These are phyloP conservation scores for Phyllosticta citriasiana DNA, from an alignment of 2,329 filamentous ascomycete species.

Conservation along the genomic window DNA sequence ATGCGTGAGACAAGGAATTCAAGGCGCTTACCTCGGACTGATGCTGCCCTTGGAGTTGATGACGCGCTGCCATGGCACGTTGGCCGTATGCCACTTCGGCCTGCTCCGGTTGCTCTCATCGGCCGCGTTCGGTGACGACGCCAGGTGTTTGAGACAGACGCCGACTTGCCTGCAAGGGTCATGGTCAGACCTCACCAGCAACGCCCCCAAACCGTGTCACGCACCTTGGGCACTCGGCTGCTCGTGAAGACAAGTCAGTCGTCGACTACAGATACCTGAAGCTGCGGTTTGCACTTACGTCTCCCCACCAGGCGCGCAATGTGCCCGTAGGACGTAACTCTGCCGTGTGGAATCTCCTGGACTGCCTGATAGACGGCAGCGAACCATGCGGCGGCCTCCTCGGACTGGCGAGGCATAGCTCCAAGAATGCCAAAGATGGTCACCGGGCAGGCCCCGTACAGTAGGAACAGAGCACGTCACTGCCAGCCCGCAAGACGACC, in stretches of 20 bases:
- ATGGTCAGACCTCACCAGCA: slow-evolving; percentile 11
- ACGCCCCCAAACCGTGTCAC: neutral
- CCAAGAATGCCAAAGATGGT: neutral
- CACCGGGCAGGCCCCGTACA: too few relatives aligned
- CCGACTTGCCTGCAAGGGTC: slow-evolving; percentile 61
- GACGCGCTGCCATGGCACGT: slow-evolving; percentile 90
- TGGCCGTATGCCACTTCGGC: slow-evolving; percentile 56
- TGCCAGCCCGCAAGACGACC: neutral
- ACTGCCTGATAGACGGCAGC: slow-evolving; percentile 71
- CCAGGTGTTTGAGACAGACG: slow-evolving; percentile 78
- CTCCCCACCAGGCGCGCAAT: slow-evolving; percentile 64
- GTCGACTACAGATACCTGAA: slow-evolving; percentile 12
- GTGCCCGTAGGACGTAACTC: slow-evolving; percentile 80
- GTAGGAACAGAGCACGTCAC: neutral
- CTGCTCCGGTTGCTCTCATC: slow-evolving; percentile 31
- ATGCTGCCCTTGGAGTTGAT: slow-evolving; percentile 81
- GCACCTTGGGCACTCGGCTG: slow-evolving; percentile 39
- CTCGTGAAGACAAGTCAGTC: neutral
- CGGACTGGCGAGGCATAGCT: slow-evolving; percentile 54
- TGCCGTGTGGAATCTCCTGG: slow-evolving; percentile 73
- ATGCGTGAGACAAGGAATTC: slow-evolving; percentile 1
- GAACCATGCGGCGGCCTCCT: slow-evolving; percentile 67
- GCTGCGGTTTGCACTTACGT: slow-evolving; percentile 41
- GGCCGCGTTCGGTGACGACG: slow-evolving; percentile 28
- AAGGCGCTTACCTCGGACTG: slow-evolving; percentile 59